Evolutionary conservation across 345 rosid species (phyloP), one percentile per base, ranked within the genome.

Genomic region (Hevea brasiliensis): DNA sequence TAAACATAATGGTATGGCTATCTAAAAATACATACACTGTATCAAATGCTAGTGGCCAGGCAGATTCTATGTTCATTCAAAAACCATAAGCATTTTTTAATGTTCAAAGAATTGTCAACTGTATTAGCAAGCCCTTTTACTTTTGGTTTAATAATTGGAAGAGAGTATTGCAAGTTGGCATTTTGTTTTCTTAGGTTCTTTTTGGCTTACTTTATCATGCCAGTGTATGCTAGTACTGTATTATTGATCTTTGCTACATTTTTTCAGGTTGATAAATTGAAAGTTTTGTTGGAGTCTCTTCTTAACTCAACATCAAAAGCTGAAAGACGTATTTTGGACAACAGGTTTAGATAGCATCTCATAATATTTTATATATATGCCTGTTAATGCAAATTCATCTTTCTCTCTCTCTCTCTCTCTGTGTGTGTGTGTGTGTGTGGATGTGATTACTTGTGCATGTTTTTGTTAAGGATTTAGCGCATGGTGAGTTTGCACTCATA

Each of bases 261-360:
- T 68, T 76, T 35, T 68, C 89, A 95, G 98, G 84, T 92, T 12
- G 87, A 92, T 72, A 95, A 89, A 77, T 85, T 95, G 79, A 92
- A 88, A 79, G 81, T 95, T 77, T 77, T 95, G 74, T 86, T 92
- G 3, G 98, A 92, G 79, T 89, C 98, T 71, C 96, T 92, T 29
- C 77, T 81, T 65, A 88, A 85, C 74, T 89, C 97, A 17, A 87
- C 90, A 48, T 79, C 86, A 44, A 88, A 89, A 85, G 92, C 95
- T 37, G 96, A 89, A 81, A 89, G 77, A 60, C 90, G 96, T 81
- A 88, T 92, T 44, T 70, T 83, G 72, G 97, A 95, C 60, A 85
- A 92, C 80, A 89, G 99, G 99, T 95, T 62, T 74, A 68, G 2
- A 65, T 24, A 58, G 58, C 44, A 70, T 69, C 76, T 50, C 11